Percentiles rank a stretch among this genome's conserved stretches.
Conservation (phyloP, 2,329 filamentous ascomycete genomes). For the Diaporthe longicolla region DNA sequence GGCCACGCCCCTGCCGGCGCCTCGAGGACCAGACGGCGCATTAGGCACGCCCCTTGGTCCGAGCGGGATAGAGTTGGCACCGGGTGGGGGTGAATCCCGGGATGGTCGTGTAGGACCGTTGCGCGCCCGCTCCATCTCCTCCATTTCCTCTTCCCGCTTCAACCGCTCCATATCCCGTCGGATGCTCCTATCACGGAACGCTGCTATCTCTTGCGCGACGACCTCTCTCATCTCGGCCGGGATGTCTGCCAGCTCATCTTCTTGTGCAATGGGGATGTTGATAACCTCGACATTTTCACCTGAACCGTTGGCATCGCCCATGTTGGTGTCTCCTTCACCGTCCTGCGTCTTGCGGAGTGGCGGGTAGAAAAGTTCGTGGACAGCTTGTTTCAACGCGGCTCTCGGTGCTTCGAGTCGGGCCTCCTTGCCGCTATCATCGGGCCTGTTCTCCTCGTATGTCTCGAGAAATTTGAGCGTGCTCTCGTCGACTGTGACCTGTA, state of each 20-base stretch:
- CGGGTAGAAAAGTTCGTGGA: constrained; percentile 82
- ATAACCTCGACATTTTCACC: constrained; percentile 82
- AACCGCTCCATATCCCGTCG: constrained; percentile 90
- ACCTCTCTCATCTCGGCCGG: constrained; percentile 96
- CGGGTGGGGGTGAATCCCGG: constrained; percentile 78
- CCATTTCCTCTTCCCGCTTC: constrained; percentile 90
- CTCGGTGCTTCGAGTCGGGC: constrained; percentile 79
- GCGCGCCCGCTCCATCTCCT: constrained; percentile 84
- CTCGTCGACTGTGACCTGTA: constrained; percentile 85
- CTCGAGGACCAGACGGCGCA: constrained; percentile 77
- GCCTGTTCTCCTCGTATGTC: constrained; percentile 78
- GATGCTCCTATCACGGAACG: constrained; percentile 93
- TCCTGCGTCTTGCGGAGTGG: constrained; percentile 65
- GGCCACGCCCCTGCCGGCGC: constrained; percentile 70
- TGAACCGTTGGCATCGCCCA: constrained; percentile 68
- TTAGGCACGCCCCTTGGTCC: constrained; percentile 80
- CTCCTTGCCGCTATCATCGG: constrained; percentile 74
- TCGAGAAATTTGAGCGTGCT: constrained; percentile 88
- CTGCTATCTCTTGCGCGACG: constrained; percentile 92
- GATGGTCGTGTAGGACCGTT: constrained; percentile 75
- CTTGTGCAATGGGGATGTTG: constrained; percentile 87
- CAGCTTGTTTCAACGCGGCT: constrained; percentile 74
- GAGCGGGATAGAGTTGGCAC: constrained; percentile 81
- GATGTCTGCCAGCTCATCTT: constrained; percentile 96
- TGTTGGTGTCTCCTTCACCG: constrained; percentile 75